A percentile compares a stretch with the other conserved stretches of the same genome.
These are phyloP conservation scores for Pichia deserticola DNA, from an alignment of 805 yeast genomes.

Conservation along the genomic window DNA sequence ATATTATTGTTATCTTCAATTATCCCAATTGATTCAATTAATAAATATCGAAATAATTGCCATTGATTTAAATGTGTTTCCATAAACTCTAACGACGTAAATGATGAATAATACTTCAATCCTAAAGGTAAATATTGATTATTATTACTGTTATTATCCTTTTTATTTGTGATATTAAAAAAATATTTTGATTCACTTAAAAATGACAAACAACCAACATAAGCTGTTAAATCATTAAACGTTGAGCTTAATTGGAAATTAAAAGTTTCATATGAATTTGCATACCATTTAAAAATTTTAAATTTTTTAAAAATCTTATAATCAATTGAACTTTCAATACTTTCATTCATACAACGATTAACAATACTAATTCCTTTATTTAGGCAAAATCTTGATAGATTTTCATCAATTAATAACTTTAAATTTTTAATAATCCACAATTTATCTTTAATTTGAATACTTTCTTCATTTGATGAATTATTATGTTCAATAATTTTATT, in stretches of 20 bases:
- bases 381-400: constrained; percentile 22
- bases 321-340: constrained; percentile 19
- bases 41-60: constrained; percentile 27
- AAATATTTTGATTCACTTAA: constrained; percentile 8
- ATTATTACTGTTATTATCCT: constrained; percentile 12
- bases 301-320: constrained; percentile 24
- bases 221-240: constrained; percentile 14
- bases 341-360: constrained; percentile 23
- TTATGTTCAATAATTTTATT: neutral
- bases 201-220: constrained; percentile 19
- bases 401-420: constrained; percentile 26
- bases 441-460: neutral
- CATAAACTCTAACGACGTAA: constrained; percentile 20
- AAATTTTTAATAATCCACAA: constrained; percentile 22
- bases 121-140: constrained; percentile 17
- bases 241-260: constrained; percentile 12
- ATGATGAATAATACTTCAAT: constrained; percentile 18
- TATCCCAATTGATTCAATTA: constrained; percentile 4
- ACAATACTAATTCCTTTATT: constrained; percentile 21
- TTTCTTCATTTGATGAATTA: neutral
- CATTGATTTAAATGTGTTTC: constrained; percentile 25
- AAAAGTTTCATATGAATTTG: constrained; percentile 22
- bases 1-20: neutral
- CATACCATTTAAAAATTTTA: constrained; percentile 23
- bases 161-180: neutral